Evolutionary conservation across 805 yeast genomes (phyloP), one percentile per base, ranked within the genome.

Genomic region (Saccharomycopsis oosterbeekiorum): DNA sequence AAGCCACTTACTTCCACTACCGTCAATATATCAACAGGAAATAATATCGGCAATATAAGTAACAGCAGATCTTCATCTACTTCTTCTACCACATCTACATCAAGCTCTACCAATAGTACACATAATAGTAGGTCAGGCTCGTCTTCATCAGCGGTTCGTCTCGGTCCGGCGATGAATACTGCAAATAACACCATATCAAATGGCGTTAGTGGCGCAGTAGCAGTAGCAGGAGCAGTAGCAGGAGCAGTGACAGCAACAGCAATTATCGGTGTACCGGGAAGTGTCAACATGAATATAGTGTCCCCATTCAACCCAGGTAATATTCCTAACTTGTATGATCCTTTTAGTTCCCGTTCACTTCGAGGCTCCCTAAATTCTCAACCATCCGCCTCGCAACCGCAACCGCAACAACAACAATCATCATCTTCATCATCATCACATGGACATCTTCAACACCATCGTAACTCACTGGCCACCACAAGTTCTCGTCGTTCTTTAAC

Each of bases 401-500:
- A 26, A 37, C 5, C 4, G 29, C 37, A 41, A n/a, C 55, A 43
- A 19, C 43, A 24, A 40, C 41, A 37, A 37, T 37, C 41, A 4
- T 26, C 50, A 4, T 15, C 36, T n/a, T 29, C 37, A 21, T 42
- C 56, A 21, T 29, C 60, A 37, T 15, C 60, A n/a, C 21, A 34
- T 11, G 24, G 55, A 10, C 59, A n/a, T 19, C 57, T 21, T 17
- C 36, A 29, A 17, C 36, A 29, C 15, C 17, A 26, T 29, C 17
- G 41, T 24, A 39, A 43, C 55, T 37, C 43, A 4, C 59, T 37
- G 41, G 42, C 34, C 17, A 37, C 19, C 19, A 39, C 39, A 1
- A 59, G 62, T 56, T 56, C 59, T 19, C 40, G 64, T 21, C 47
- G 64, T 21, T 58, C 64, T 2, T 42, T 63, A n/a, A 55, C 63